Percentiles rank a stretch among this genome's conserved stretches.
These are phyloP conservation scores for Nigrograna mackinnonii DNA, from an alignment of 2,329 filamentous ascomycete genomes.

Conservation along the genomic window DNA sequence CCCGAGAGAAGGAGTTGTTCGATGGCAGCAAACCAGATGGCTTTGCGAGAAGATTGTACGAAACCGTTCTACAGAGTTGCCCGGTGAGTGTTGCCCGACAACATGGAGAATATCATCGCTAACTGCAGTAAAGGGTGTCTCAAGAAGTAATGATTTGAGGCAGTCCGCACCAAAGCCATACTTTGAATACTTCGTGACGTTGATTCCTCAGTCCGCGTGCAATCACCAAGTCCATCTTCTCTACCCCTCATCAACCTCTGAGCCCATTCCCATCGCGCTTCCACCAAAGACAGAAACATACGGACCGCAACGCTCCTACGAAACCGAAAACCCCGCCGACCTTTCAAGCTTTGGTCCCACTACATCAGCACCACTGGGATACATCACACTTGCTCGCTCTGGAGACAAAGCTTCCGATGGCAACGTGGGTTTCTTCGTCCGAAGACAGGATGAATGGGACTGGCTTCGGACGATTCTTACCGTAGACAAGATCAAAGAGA, in stretches of 20 bases:
- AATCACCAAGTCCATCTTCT: slow-evolving; percentile 18
- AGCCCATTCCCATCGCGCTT: slow-evolving; percentile 10
- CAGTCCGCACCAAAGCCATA: slow-evolving; percentile 18
- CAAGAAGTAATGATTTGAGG: slow-evolving; percentile 15
- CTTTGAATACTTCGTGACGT: slow-evolving; percentile 20
- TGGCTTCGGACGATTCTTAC: slow-evolving; percentile 47
- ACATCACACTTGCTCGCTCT: slow-evolving; percentile 20
- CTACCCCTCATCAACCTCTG: neutral
- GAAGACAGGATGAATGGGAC: slow-evolving; percentile 42
- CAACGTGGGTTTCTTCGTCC: slow-evolving; percentile 19
- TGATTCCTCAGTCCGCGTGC: slow-evolving; percentile 17
- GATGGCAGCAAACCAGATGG: slow-evolving; percentile 11
- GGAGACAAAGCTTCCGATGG: slow-evolving; percentile 17
- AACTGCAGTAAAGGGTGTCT: slow-evolving; percentile 14
- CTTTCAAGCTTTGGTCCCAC: slow-evolving; percentile 34
- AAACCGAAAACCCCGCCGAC: slow-evolving; percentile 23
- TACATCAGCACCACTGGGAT: slow-evolving; percentile 35
- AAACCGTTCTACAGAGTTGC: slow-evolving; percentile 19
- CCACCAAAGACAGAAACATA: slow-evolving; percentile 10
- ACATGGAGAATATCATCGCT: too few relatives aligned
- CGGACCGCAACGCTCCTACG: slow-evolving; percentile 19
- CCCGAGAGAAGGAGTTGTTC: slow-evolving; percentile 13
- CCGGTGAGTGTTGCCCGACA: slow-evolving; percentile 10
- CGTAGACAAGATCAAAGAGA: slow-evolving; percentile 19
- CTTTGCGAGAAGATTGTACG: slow-evolving; percentile 16